phyloP scores from a whole-genome alignment of 352 stramenopile species.

The Pythium coloratum region DNA sequence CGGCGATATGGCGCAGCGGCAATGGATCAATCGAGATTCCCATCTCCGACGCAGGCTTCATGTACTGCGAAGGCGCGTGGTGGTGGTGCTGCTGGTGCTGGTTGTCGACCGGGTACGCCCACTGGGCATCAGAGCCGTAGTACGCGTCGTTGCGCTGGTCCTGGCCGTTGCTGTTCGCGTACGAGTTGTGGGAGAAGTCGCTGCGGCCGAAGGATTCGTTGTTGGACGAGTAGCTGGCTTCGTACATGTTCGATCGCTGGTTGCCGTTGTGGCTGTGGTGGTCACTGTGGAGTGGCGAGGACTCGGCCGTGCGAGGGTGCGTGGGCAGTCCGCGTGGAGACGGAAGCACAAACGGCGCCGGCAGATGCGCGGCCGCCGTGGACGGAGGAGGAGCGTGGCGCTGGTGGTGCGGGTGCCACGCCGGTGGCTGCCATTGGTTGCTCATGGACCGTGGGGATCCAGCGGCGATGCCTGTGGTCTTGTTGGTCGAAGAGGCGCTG shows the following conservation, averaged over 20 bases:
- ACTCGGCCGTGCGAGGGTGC: constrained; percentile 13
- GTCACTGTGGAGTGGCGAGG: constrained; percentile 7
- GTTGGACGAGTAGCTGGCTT: constrained; percentile 9
- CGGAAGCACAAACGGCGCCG: constrained; percentile 10
- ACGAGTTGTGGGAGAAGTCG: constrained; percentile 7
- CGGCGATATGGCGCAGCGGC: constrained; percentile 22
- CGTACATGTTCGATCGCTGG: constrained; percentile 12
- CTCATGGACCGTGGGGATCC: constrained; percentile 3
- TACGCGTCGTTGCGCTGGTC: constrained; percentile 9
- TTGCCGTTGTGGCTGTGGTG: constrained; percentile 8
- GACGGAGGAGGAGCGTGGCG: constrained; percentile 14
- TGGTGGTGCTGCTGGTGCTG: constrained; percentile 12
- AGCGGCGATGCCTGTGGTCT: not conserved
- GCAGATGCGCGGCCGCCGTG: constrained; percentile 9
- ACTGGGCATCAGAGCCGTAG: constrained; percentile 17
- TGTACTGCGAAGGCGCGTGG: not conserved
- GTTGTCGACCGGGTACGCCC: constrained; percentile 17
- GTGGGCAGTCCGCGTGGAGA: constrained; percentile 2
- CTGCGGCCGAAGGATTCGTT: constrained; percentile 3
- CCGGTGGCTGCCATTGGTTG: constrained; percentile 26
- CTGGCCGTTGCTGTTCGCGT: constrained; percentile 5
- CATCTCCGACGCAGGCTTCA: constrained; percentile 20
- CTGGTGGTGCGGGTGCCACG: constrained; percentile 19
- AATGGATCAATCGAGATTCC: constrained; percentile 23
- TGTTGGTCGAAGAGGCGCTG: constrained; percentile 17